These are phyloP conservation scores for Pythium aphanidermatum DNA, from an alignment of 352 stramenopile species.

Conservation along the genomic window DNA sequence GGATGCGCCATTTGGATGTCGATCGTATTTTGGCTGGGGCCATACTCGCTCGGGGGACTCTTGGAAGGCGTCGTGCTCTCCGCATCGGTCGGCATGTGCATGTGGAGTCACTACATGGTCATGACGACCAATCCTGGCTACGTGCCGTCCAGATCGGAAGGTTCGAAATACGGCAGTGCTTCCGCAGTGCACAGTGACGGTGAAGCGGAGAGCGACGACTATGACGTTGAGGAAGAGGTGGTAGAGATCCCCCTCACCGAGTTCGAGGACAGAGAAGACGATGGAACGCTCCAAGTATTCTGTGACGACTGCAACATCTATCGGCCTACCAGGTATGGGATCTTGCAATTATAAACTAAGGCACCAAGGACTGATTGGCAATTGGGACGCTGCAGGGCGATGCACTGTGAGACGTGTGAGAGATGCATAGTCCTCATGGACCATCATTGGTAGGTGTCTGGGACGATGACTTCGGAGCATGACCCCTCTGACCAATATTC, in stretches of 20 bases:
- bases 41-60: slow-evolving; percentile 39
- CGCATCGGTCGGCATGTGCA: slow-evolving; percentile 57
- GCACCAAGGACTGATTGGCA: too few species aligned
- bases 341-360: not conserved
- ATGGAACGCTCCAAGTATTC: slow-evolving; percentile 70
- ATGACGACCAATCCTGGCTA: slow-evolving; percentile 77
- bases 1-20: slow-evolving; percentile 39
- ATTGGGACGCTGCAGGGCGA: too few species aligned
- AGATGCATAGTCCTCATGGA: slow-evolving; percentile 78
- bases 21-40: slow-evolving; percentile 50
- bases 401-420: slow-evolving; percentile 71
- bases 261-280: slow-evolving; percentile 62
- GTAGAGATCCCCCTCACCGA: slow-evolving; percentile 60
- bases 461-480: not conserved
- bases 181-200: slow-evolving; percentile 2
- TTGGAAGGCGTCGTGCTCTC: slow-evolving; percentile 41
- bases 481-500: not conserved
- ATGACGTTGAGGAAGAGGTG: slow-evolving; percentile 38
- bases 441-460: slow-evolving; percentile 66
- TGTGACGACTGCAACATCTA: slow-evolving; percentile 80
- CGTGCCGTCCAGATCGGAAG: slow-evolving; percentile 39
- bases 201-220: slow-evolving; percentile 9
- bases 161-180: not conserved
- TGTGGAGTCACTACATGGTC: slow-evolving; percentile 63
- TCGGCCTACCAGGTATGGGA: slow-evolving; percentile 49